Evolutionary conservation across 768 basidiomycete genomes (phyloP).

Genomic region (Boletus reticulatus): DNA sequence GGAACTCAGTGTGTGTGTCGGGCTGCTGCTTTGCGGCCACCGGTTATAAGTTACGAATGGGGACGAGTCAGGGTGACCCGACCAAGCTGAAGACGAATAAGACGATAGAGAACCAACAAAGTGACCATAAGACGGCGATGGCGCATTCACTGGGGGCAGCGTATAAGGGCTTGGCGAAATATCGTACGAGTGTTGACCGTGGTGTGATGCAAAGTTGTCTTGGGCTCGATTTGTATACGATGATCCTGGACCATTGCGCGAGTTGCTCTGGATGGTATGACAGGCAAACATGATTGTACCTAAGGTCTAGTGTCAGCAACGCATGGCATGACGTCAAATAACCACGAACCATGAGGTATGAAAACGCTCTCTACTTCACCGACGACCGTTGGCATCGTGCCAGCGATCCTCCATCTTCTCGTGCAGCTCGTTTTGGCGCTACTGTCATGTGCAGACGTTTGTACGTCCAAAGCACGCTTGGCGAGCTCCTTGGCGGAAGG

Average conservation of each 20-base stretch:
- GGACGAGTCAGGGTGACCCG: slow-evolving; percentile 27
- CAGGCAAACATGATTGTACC: slow-evolving; percentile 41
- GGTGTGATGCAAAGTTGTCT: slow-evolving; percentile 25
- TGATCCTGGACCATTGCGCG: slow-evolving; percentile 19
- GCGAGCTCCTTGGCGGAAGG: slow-evolving; percentile 45
- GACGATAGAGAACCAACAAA: slow-evolving; percentile 24
- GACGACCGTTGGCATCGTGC: slow-evolving; percentile 56
- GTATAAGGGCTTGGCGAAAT: slow-evolving; percentile 28
- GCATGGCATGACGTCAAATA: slow-evolving; percentile 36
- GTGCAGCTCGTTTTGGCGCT: slow-evolving; percentile 87
- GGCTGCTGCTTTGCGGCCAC: slow-evolving; percentile 28
- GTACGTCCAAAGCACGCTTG: slow-evolving; percentile 65
- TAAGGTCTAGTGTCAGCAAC: slow-evolving; percentile 22
- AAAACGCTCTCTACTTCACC: slow-evolving; percentile 83
- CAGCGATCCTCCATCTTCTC: slow-evolving; percentile 74
- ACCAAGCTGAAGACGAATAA: slow-evolving; percentile 29
- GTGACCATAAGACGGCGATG: slow-evolving; percentile 28
- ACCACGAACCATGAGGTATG: slow-evolving; percentile 77
- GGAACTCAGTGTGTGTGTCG: slow-evolving; percentile 26
- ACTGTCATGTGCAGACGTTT: slow-evolving; percentile 49
- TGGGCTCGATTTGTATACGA: slow-evolving; percentile 26
- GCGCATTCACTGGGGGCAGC: slow-evolving; percentile 30
- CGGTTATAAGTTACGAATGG: slow-evolving; percentile 30
- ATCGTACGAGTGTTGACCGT: slow-evolving; percentile 29
- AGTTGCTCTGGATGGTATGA: slow-evolving; percentile 31